A percentile compares a stretch with the other conserved stretches of the same genome.
Conservation (phyloP, 345 rosid genomes). For the Populus ilicifolia region DNA sequence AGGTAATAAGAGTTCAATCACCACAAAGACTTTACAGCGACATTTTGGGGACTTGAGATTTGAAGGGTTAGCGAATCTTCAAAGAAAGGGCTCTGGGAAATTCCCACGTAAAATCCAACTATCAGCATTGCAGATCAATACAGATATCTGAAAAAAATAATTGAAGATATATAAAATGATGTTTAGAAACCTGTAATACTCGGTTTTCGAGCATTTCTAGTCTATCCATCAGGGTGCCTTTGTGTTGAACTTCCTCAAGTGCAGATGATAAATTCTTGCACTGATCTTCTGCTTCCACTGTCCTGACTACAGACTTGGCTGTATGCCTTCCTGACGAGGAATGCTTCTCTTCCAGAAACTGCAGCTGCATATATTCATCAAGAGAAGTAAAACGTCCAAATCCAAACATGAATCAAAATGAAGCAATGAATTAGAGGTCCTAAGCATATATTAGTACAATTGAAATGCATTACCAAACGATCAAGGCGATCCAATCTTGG, state of each 20-base stretch:
- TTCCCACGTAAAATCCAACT: not conserved
- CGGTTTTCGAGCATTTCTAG: slow-evolving; percentile 34
- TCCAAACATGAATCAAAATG: not conserved
- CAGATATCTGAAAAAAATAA: too few species aligned
- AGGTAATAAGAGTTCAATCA: not conserved
- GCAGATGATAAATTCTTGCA: slow-evolving; percentile 30
- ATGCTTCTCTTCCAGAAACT: slow-evolving; percentile 32
- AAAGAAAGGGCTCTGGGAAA: not conserved
- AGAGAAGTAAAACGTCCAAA: not conserved
- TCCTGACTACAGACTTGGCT: not conserved
- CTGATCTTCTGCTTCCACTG: slow-evolving; percentile 12
- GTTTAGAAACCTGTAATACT: slow-evolving; percentile 28
- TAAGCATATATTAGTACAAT: not conserved
- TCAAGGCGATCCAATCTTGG: slow-evolving; percentile 39
- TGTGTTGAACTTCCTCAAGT: slow-evolving; percentile 36
- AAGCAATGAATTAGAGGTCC: not conserved
- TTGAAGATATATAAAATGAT: too few species aligned
- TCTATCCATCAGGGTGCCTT: slow-evolving; percentile 33
- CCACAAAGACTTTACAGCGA: not conserved
- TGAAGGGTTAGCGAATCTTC: not conserved
- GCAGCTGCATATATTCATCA: slow-evolving; percentile 12
- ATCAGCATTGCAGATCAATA: too few species aligned
- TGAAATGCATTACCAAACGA: slow-evolving; percentile 26
- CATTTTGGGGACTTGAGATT: not conserved
- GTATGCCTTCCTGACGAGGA: slow-evolving; percentile 10